Evolutionary conservation across 2,329 filamentous ascomycete species (phyloP), one percentile per base, ranked within the genome.

Genomic region (Trichoderma sp.): DNA sequence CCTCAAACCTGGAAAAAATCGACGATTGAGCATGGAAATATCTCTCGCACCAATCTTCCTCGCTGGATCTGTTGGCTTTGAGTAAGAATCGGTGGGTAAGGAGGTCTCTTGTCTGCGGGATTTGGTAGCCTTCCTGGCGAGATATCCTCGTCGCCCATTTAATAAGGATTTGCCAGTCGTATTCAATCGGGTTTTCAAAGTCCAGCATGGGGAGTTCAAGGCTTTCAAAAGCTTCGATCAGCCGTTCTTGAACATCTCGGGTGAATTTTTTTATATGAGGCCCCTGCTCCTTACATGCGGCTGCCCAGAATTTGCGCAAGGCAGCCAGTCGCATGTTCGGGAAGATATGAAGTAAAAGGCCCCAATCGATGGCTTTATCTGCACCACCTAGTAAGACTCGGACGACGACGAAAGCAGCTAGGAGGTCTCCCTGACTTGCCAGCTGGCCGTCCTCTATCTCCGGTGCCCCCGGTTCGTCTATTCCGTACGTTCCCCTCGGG

Each of bases 141-240:
- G 84, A 80, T 4, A 88, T 86, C 26, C 85, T 83, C 74, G 88
- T 82, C 1, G 90, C 86, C 93, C 93, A 95, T 43, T 86, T 83
- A 61, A 94, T 86, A 6, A 95, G 80, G 5, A 79, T 80, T 11
- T 83, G 81, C 92, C 93, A 94, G 76, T 95, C 90, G 72, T 93
- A 93, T 2, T 86, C 85, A 50, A 86, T 79, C 0, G 90, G 84
- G 59, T 91, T 81, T 65, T 92, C 85, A 74, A 88, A 92, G 77
- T 93, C 84, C 23, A 95, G 83, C 2, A 84, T 79, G 2, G 89
- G 86, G 1, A 95, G 74, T 73, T 91, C 85, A 9, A 86, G 86
- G 2, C 83, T 84, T 74, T 90, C 87, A 74, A 94, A 93, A 0
- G 92, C 92, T 61, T 84, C 80, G 6, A 93, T 81, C 75, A 93